Base-by-base conservation (phyloP, 805 yeast genomes). In the Candida hungchunana region DNA sequence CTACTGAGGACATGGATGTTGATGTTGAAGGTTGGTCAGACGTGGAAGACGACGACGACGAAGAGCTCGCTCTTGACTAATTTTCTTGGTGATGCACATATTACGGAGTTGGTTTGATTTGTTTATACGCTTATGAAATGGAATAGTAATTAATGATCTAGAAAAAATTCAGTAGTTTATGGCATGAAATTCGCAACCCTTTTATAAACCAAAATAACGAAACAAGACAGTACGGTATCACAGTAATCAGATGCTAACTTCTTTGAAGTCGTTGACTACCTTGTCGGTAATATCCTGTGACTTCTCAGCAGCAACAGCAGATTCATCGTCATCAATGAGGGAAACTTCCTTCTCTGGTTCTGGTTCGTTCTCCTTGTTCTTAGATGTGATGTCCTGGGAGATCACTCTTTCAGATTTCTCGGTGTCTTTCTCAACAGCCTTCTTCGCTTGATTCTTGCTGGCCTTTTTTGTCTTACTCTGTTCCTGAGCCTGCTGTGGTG, bases 21-120 rank as follows among this genome's bases (percentile, higher is more conserved):
- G 72, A 67, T 40, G 75, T 69, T 32, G 77, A 73, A 18, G 79
- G 73, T 18, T 67, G 74, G 36, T 80, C 75, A 42, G 82, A 71
- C 26, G 78, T 77, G 35, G 84, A 76, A 34, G 76, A 69, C 16
- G 83, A 77, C 28, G 79, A 73, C 18, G 69, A 61, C 29, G 40
- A 41, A 6, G 39, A 29, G 13, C 14, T 33, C 8, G 27, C 32
- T 22, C 32, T 29, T 14, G 32, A 29, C 26, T 29, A 13, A 35
- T n/a, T n/a, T n/a, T n/a, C n/a, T n/a, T n/a, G n/a, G n/a, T n/a
- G n/a, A n/a, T n/a, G n/a, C n/a, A n/a, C n/a, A n/a, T n/a, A n/a
- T n/a, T n/a, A n/a, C n/a, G n/a, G n/a, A n/a, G n/a, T n/a, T n/a
- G n/a, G n/a, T n/a, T n/a, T n/a, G n/a, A n/a, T n/a, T n/a, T n/a